phyloP scores from a whole-genome alignment of 176 grass and related monocot genomes.

The Elymus sibiricus region DNA sequence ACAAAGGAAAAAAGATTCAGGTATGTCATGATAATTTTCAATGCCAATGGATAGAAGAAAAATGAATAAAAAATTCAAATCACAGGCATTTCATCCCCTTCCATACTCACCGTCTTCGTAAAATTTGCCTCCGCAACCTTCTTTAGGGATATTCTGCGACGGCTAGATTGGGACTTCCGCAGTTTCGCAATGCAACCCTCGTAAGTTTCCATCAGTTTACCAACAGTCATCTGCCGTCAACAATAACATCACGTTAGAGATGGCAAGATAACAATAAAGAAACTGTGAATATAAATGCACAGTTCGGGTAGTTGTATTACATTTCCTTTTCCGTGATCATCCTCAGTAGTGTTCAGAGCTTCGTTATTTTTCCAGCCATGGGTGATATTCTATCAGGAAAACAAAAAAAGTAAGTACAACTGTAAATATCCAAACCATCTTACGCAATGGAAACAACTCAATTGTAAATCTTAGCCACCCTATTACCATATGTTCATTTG shows the following conservation, averaged over 20 bases:
- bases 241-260: constrained; percentile 4
- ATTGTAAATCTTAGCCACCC: constrained; percentile 8
- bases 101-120: constrained; percentile 41
- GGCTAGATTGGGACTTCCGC: constrained; percentile 67
- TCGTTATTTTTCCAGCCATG: constrained; percentile 38
- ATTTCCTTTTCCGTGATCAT: constrained; percentile 59
- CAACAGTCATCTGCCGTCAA: constrained; percentile 73
- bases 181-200: constrained; percentile 62
- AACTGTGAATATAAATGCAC: background rate
- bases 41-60: constrained; percentile 6
- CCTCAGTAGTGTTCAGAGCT: constrained; percentile 33
- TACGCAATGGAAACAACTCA: constrained; percentile 8
- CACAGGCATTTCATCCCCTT: constrained; percentile 2
- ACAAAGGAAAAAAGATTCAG: background rate
- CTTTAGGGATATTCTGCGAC: constrained; percentile 75
- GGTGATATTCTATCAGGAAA: constrained; percentile 67
- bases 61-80: constrained; percentile 14
- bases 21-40: background rate
- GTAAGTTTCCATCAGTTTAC: constrained; percentile 79
- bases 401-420: constrained; percentile 23
- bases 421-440: background rate
- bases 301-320: constrained; percentile 43
- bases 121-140: constrained; percentile 68
- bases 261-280: background rate
- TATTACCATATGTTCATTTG: constrained; percentile 58